phyloP scores from a whole-genome alignment of 169 alveolate species.

The Plasmodium adleri region DNA sequence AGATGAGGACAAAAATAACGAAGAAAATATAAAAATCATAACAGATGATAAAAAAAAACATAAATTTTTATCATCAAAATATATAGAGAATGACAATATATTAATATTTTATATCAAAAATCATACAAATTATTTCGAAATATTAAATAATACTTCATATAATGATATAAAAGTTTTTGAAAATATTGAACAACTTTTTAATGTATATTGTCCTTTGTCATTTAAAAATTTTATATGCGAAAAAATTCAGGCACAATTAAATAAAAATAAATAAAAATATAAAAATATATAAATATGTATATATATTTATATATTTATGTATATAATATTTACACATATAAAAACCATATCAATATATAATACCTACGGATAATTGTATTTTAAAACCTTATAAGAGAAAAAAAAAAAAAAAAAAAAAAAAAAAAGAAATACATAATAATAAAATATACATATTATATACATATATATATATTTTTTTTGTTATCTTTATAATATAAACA shows the following conservation, averaged over 20 bases:
- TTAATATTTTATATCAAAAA: slow-evolving; percentile 21
- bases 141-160: neutral
- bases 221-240: slow-evolving; percentile 34
- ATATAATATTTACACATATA: neutral
- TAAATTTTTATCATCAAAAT: neutral
- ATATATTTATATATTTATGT: neutral
- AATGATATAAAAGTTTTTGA: slow-evolving; percentile 20
- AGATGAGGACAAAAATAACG: too few species aligned
- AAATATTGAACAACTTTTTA: slow-evolving; percentile 46
- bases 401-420: too few species aligned
- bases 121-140: slow-evolving; percentile 36
- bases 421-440: too few species aligned
- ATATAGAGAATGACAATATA: neutral
- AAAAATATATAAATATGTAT: neutral
- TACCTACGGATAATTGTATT: too few species aligned
- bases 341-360: too few species aligned
- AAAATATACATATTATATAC: too few species aligned
- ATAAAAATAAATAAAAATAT: neutral
- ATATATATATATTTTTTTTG: too few species aligned
- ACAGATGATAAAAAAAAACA: neutral
- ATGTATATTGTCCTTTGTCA: slow-evolving; percentile 45
- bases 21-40: too few species aligned
- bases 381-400: too few species aligned
- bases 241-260: slow-evolving; percentile 6
- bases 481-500: too few species aligned